Percentiles rank a stretch among this genome's conserved stretches.
phyloP scores from a whole-genome alignment of 164 flowering plant species.

The Santalum album region DNA sequence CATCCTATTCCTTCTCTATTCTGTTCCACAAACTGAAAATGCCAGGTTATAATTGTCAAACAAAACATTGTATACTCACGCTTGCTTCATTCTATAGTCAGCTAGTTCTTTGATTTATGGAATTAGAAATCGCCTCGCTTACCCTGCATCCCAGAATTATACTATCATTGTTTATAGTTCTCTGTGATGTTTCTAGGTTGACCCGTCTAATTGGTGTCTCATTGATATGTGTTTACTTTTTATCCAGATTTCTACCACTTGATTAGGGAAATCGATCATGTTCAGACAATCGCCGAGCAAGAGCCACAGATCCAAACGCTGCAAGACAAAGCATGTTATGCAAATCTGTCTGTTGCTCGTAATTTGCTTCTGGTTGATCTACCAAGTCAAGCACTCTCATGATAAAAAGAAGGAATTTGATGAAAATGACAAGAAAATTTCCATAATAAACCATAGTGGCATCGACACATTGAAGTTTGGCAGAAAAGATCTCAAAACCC shows the following conservation, averaged over 20 bases:
- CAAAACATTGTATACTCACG: too few species aligned
- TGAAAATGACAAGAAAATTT: slow-evolving; percentile 22
- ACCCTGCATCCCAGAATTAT: too few species aligned
- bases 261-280: slow-evolving; percentile 20
- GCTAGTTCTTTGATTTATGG: too few species aligned
- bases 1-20: too few species aligned
- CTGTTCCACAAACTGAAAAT: too few species aligned
- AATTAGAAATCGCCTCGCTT: too few species aligned
- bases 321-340: slow-evolving; percentile 47
- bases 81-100: too few species aligned
- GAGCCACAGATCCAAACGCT: slow-evolving; percentile 47
- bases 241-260: neutral
- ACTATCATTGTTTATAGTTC: neutral
- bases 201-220: too few species aligned
- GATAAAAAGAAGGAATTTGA: slow-evolving; percentile 43
- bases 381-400: slow-evolving; percentile 68
- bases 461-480: slow-evolving; percentile 29
- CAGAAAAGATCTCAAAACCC: slow-evolving; percentile 42
- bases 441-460: slow-evolving; percentile 5
- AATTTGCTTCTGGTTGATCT: slow-evolving; percentile 72
- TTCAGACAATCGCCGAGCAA: slow-evolving; percentile 40
- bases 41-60: too few species aligned
- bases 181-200: too few species aligned
- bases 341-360: slow-evolving; percentile 57
- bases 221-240: neutral